Evolutionary conservation across 2,329 filamentous ascomycete genomes (phyloP).

Genomic region (Aurifilum marmelostoma): DNA sequence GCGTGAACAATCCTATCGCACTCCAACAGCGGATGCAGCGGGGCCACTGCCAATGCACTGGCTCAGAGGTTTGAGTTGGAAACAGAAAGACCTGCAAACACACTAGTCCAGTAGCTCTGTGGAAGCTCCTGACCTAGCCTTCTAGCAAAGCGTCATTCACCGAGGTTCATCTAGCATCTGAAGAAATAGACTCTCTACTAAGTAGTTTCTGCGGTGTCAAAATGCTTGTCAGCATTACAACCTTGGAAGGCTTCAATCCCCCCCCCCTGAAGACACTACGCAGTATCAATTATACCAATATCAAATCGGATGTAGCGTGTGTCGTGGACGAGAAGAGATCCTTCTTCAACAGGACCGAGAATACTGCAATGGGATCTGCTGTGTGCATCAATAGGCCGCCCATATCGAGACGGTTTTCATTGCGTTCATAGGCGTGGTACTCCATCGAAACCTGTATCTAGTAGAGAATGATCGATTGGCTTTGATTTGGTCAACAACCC

Average conservation of each 20-base stretch:
- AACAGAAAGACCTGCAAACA: background rate
- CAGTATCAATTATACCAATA: background rate
- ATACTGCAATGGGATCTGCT: no score
- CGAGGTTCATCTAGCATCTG: background rate
- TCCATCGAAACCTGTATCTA: no score
- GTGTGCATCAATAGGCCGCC: no score
- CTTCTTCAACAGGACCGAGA: background rate
- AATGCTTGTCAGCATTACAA: background rate
- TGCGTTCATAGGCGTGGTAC: no score
- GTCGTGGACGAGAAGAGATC: background rate
- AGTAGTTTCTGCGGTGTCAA: no score
- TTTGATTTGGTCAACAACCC: no score
- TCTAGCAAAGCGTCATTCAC: background rate
- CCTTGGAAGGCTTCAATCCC: background rate
- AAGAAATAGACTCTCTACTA: no score
- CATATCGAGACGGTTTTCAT: no score
- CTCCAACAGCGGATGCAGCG: background rate
- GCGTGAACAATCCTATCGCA: no score
- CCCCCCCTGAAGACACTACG: background rate
- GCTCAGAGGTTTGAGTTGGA: background rate
- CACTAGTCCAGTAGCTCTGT: background rate
- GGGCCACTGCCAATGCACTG: background rate
- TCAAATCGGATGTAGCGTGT: background rate
- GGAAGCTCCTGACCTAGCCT: background rate
- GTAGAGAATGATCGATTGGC: no score